Conservation (phyloP, 371 early-diverging fungal genomes). For the Mortierella sp. region DNA sequence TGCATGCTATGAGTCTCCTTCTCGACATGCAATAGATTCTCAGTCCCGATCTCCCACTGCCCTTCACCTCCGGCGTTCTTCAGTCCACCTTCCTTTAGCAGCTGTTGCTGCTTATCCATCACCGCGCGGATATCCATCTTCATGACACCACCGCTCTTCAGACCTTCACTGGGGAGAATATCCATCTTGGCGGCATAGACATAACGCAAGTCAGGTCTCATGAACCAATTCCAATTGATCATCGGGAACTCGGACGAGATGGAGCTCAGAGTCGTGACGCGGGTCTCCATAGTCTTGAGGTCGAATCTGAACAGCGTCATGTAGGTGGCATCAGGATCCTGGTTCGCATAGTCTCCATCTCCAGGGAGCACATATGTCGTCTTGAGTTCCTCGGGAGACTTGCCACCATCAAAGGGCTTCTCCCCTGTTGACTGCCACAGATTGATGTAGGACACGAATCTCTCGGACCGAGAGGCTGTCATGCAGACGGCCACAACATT, state of each 20-base stretch:
- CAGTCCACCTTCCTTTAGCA: neutral
- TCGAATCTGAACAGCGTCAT: constrained; percentile 52
- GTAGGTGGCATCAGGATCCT: constrained; percentile 43
- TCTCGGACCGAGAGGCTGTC: constrained; percentile 40
- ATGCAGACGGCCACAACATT: constrained; percentile 43
- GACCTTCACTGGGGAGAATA: constrained; percentile 6
- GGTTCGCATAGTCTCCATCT: constrained; percentile 25
- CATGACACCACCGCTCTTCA: constrained; percentile 30
- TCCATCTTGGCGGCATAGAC: constrained; percentile 29
- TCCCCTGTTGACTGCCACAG: constrained; percentile 27
- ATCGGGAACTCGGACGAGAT: constrained; percentile 32
- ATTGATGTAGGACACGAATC: constrained; percentile 32
- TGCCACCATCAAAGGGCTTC: constrained; percentile 31
- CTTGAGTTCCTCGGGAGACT: constrained; percentile 28
- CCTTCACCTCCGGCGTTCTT: constrained; percentile 31
- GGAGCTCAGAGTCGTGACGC: constrained; percentile 30
- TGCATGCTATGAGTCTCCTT: constrained; percentile 10
- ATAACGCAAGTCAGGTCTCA: constrained; percentile 29
- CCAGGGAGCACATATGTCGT: constrained; percentile 22
- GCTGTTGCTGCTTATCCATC: constrained; percentile 18
- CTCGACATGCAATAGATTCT: constrained; percentile 19
- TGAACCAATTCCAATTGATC: constrained; percentile 32
- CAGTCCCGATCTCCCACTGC: constrained; percentile 36
- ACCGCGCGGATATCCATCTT: constrained; percentile 35
- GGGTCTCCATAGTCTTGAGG: constrained; percentile 39